These are phyloP conservation scores for Tetracentron sinense DNA, from an alignment of 164 flowering plant species.

Conservation along the genomic window DNA sequence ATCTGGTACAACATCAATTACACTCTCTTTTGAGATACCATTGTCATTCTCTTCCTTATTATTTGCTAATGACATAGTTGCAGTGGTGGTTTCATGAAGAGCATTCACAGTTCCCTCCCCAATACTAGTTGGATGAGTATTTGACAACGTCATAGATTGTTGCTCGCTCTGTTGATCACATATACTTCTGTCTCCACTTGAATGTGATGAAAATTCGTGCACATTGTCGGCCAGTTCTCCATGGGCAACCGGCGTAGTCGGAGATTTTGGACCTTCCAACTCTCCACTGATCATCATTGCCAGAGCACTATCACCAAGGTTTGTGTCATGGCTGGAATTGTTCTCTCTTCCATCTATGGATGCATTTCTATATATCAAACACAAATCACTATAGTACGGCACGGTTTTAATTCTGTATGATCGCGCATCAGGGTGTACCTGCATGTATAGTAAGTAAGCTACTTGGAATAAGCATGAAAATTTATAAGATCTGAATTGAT, in stretches of 20 bases:
- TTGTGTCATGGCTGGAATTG: not conserved
- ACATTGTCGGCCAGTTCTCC: slow-evolving; percentile 14
- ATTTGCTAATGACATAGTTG: not conserved
- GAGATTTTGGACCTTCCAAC: slow-evolving; percentile 9
- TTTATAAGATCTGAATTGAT: no score
- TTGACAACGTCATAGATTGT: no score
- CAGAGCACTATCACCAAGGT: not conserved
- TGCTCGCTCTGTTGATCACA: no score
- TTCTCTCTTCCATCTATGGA: slow-evolving; percentile 15
- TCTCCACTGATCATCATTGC: slow-evolving; percentile 1
- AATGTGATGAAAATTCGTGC: slow-evolving; percentile 1
- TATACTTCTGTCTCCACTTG: not conserved
- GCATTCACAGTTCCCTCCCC: not conserved
- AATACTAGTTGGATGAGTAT: no score
- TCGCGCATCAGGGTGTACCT: slow-evolving; percentile 53
- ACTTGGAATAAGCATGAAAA: not conserved
- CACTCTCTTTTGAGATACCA: slow-evolving; percentile 18
- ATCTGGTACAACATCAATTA: slow-evolving; percentile 5
- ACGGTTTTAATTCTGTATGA: slow-evolving; percentile 46
- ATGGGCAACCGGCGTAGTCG: slow-evolving; percentile 6
- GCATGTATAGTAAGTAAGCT: slow-evolving; percentile 9
- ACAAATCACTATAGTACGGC: slow-evolving; percentile 44
- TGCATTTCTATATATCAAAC: slow-evolving; percentile 33
- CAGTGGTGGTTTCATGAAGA: not conserved
- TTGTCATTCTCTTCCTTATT: not conserved